Conservation (phyloP, 2,329 filamentous ascomycete species). For the Pyricularia pennisetigena region DNA sequence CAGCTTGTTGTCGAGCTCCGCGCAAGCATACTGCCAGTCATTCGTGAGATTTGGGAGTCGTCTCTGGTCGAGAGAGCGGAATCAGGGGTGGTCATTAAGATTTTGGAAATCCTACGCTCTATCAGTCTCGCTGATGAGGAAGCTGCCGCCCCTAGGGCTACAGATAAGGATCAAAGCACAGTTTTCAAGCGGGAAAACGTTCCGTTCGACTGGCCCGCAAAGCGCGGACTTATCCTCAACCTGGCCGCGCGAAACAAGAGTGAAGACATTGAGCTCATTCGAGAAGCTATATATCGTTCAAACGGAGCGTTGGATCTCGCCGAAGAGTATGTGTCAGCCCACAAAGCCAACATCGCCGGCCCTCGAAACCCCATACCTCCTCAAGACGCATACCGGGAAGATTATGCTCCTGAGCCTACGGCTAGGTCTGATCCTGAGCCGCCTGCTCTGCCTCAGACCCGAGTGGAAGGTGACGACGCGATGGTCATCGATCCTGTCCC, state of each 20-base stretch:
- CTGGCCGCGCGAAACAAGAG: conserved; percentile 20
- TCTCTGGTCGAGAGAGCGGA: conserved; percentile 69
- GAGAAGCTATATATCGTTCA: conserved; percentile 76
- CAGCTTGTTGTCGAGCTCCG: conserved; percentile 86
- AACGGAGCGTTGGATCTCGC: conserved; percentile 54
- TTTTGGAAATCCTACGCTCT: conserved; percentile 75
- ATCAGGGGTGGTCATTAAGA: conserved; percentile 54
- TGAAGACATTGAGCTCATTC: conserved; percentile 51
- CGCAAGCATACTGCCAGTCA: conserved; percentile 65
- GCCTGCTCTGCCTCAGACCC: background rate
- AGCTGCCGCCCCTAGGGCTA: conserved; percentile 48
- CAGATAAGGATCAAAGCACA: conserved; percentile 36
- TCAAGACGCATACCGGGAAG: conserved; percentile 37
- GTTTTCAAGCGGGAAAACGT: conserved; percentile 33
- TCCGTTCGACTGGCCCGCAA: conserved; percentile 34
- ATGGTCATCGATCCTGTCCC: conserved; percentile 22
- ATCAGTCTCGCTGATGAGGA: conserved; percentile 74
- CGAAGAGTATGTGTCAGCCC: conserved; percentile 65
- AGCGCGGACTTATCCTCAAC: conserved; percentile 19
- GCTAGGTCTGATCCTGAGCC: background rate
- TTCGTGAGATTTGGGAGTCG: conserved; percentile 77
- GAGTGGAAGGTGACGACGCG: conserved; percentile 11
- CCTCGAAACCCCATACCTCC: conserved; percentile 57
- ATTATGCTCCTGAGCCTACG: conserved; percentile 15
- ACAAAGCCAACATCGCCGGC: conserved; percentile 46